These are phyloP conservation scores for Geotrichum restrictum DNA, from an alignment of 1,139 yeast species.

Conservation along the genomic window DNA sequence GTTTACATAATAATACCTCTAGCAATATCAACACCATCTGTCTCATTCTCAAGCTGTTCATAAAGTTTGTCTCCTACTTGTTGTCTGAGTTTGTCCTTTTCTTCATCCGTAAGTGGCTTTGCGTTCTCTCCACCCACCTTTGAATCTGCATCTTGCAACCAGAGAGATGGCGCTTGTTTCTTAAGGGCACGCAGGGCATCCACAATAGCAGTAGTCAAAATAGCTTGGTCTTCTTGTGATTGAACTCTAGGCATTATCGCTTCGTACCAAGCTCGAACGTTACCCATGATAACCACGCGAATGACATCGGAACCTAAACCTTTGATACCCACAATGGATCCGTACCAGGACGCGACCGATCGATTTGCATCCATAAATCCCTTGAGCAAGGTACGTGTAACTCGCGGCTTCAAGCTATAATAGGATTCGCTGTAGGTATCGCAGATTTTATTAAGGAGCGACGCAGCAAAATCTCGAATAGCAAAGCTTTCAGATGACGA, in stretches of 20 bases:
- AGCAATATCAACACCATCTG: conserved; percentile 54
- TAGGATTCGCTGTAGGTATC: conserved; percentile 79
- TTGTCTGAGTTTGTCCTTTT: conserved; percentile 45
- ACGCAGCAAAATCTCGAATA: conserved; percentile 84
- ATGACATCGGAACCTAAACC: conserved; percentile 87
- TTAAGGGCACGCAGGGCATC: conserved; percentile 35
- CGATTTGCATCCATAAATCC: conserved; percentile 79
- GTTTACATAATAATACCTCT: conserved; percentile 67
- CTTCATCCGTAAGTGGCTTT: conserved; percentile 14
- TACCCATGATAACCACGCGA: conserved; percentile 78
- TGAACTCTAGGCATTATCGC: conserved; percentile 34
- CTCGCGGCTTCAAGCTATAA: conserved; percentile 87
- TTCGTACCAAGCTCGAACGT: conserved; percentile 67
- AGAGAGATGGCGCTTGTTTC: conserved; percentile 26
- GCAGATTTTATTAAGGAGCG: conserved; percentile 72
- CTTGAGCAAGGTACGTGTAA: conserved; percentile 83
- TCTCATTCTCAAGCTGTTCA: conserved; percentile 47
- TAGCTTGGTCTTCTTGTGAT: conserved; percentile 30
- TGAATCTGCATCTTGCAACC: conserved; percentile 27
- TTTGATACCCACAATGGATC: conserved; percentile 79
- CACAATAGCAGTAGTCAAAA: conserved; percentile 32
- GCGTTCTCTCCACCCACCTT: conserved; percentile 22
- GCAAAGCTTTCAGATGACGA: conserved; percentile 40
- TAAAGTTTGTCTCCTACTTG: conserved; percentile 64
- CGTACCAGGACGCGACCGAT: conserved; percentile 87